These are phyloP conservation scores for Stemphylium vesicarium DNA, from an alignment of 2,329 filamentous ascomycete genomes.

Conservation along the genomic window DNA sequence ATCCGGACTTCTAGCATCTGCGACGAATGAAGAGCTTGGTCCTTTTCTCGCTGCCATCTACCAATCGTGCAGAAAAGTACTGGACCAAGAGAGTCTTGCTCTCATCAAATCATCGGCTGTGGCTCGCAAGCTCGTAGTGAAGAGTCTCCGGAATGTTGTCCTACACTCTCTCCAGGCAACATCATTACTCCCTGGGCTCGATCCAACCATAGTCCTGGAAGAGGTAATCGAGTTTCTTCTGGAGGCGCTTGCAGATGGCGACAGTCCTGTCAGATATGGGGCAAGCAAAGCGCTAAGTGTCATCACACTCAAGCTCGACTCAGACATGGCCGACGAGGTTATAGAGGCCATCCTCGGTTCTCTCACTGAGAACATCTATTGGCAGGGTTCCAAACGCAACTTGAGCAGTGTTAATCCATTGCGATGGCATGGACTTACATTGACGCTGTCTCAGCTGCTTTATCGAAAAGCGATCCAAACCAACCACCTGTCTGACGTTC, in stretches of 20 bases:
- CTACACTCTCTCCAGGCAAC: constrained; percentile 65
- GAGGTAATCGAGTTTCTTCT: constrained; percentile 82
- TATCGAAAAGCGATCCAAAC: constrained; percentile 83
- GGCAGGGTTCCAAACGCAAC: constrained; percentile 62
- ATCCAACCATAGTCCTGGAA: constrained; percentile 63
- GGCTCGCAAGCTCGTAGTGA: constrained; percentile 81
- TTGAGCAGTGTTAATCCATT: constrained; percentile 78
- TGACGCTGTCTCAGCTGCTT: constrained; percentile 84
- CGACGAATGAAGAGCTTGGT: constrained; percentile 76
- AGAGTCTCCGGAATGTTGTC: constrained; percentile 78
- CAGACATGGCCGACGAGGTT: constrained; percentile 83
- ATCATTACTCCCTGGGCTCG: constrained; percentile 38
- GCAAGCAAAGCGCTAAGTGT: constrained; percentile 92
- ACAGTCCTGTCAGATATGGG: constrained; percentile 87
- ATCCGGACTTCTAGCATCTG: constrained; percentile 73
- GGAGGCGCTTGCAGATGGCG: constrained; percentile 79
- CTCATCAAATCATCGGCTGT: constrained; percentile 75
- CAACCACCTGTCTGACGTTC: constrained; percentile 71
- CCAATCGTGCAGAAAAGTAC: constrained; percentile 65
- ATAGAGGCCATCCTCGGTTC: constrained; percentile 82
- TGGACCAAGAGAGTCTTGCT: constrained; percentile 57
- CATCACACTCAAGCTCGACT: constrained; percentile 78
- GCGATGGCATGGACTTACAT: constrained; percentile 89
- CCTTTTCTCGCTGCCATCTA: constrained; percentile 71
- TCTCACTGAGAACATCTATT: constrained; percentile 67